Evolutionary conservation across 768 basidiomycete species (phyloP), one percentile per base, ranked within the genome.

Genomic region (Lactarius trivialis): DNA sequence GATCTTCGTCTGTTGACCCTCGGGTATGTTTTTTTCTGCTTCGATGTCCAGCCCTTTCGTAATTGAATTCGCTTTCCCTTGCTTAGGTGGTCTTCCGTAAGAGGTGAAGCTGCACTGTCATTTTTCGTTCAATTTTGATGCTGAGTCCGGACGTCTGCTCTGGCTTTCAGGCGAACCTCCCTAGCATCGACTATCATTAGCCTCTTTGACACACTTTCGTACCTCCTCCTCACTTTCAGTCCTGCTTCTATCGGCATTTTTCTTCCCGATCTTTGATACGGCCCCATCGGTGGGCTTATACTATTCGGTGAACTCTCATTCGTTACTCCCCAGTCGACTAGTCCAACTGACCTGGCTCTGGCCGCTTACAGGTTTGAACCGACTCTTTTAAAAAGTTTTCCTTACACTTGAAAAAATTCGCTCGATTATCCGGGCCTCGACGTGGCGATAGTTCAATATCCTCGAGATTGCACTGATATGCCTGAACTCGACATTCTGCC

Each of bases 1-100:
- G 88, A 90, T 79, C 85, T 90, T 73, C 88, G 88, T 80, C 79
- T 88, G 73, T 75, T 89, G 86, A 85, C 85, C 85, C 83, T 85
- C 73, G 82, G 82, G 89, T 90, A 68, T 68, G 68, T 69, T 60
- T n/a, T 39, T 64, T 54, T 36, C 26, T 56, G n/a, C 9, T 41
- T 37, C 43, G 5, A 55, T 2, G 37, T 33, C 21, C 37, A 61
- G 39, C 54, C 36, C 56, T 21, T 60, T 33, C 26, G 55, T 15
- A 11, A 34, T 62, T 60, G 53, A 30, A 32, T 19, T 60, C 19
- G 37, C 62, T 64, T 26, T 28, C 60, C 39, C 33, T 7, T 30
- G 67, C 65, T 60, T 56, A 90, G 89, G 88, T 88, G 86, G 87
- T 83, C 85, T 73, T 85, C 85, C 64, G 82, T 90, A 71, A 79